Percentiles rank a stretch among this genome's conserved stretches.
Evolutionary conservation across 192 early-diverging fungal genomes (phyloP).

Genomic region (Coemansia javaensis): DNA sequence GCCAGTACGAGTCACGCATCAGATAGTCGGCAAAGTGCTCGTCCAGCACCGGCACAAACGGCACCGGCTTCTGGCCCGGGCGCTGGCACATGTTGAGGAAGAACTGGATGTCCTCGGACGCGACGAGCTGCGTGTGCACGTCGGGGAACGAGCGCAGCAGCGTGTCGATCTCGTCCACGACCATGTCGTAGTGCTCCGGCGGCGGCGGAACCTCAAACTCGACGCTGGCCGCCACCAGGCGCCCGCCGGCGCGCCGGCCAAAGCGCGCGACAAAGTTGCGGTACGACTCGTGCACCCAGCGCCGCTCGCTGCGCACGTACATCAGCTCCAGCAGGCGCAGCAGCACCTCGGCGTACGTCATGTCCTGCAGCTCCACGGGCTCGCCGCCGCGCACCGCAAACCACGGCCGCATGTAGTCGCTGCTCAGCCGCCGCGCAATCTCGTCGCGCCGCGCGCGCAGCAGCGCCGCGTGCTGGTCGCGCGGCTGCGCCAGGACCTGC

Average conservation of each 20-base stretch:
- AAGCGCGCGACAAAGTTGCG: slow-evolving; percentile 73
- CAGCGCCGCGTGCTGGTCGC: slow-evolving; percentile 72
- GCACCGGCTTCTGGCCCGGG: slow-evolving; percentile 72
- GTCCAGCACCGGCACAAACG: slow-evolving; percentile 87
- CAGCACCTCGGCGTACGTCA: slow-evolving; percentile 87
- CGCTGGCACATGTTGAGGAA: slow-evolving; percentile 40
- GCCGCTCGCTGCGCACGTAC: slow-evolving; percentile 61
- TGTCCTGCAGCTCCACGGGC: slow-evolving; percentile 75
- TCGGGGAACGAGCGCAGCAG: slow-evolving; percentile 54
- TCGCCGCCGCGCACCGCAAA: slow-evolving; percentile 71
- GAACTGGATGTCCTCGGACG: slow-evolving; percentile 28
- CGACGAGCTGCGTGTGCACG: slow-evolving; percentile 9
- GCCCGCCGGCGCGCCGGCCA: slow-evolving; percentile 64
- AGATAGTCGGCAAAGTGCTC: slow-evolving; percentile 89
- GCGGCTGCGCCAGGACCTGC: slow-evolving; percentile 74
- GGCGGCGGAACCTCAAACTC: slow-evolving; percentile 1
- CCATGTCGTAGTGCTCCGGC: slow-evolving; percentile 4
- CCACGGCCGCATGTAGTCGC: slow-evolving; percentile 93
- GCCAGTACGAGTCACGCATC: slow-evolving; percentile 88
- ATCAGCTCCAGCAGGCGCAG: slow-evolving; percentile 75
- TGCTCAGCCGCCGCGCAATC: slow-evolving; percentile 79
- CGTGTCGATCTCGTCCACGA: slow-evolving; percentile 64
- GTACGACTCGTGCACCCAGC: slow-evolving; percentile 79
- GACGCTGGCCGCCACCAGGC: slow-evolving; percentile 73
- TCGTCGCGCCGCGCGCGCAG: slow-evolving; percentile 76